These are phyloP conservation scores for Xylariaceae sp. DNA, from an alignment of 2,329 filamentous ascomycete genomes.

Conservation along the genomic window DNA sequence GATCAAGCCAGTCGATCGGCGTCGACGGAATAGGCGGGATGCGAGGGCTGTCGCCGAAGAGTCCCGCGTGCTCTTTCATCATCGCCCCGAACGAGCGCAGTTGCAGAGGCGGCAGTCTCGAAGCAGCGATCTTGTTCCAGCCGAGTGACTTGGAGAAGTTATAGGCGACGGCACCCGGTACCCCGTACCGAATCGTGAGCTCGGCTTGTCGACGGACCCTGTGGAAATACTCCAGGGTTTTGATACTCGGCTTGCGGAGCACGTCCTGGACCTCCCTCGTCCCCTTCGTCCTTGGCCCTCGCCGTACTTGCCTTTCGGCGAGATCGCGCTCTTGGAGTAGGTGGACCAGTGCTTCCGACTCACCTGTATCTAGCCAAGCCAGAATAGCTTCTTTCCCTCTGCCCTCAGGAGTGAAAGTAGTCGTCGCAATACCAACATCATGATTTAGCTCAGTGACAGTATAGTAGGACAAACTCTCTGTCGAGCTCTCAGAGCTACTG, in stretches of 20 bases:
- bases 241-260: slow-evolving; percentile 23
- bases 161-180: slow-evolving; percentile 15
- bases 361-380: slow-evolving; percentile 13
- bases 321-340: slow-evolving; percentile 22
- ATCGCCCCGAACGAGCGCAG: slow-evolving; percentile 5
- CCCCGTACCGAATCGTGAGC: slow-evolving; percentile 19
- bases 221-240: slow-evolving; percentile 21
- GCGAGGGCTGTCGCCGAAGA: background rate
- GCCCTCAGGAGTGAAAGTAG: slow-evolving; percentile 20
- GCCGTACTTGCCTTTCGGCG: slow-evolving; percentile 15
- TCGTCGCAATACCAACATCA: background rate
- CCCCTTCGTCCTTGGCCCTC: slow-evolving; percentile 21
- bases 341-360: slow-evolving; percentile 13
- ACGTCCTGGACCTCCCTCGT: slow-evolving; percentile 24
- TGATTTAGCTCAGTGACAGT: background rate
- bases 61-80: background rate
- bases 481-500: slow-evolving; percentile 1
- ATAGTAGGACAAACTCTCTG: background rate
- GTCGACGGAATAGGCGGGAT: background rate
- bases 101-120: slow-evolving; percentile 21
- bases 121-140: slow-evolving; percentile 18
- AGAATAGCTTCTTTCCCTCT: slow-evolving; percentile 24
- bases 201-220: slow-evolving; percentile 18
- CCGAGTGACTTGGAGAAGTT: slow-evolving; percentile 27
- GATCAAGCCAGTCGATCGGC: slow-evolving; percentile 24